These are phyloP conservation scores for Podila epicladia DNA, from an alignment of 192 early-diverging fungal species.

Conservation along the genomic window DNA sequence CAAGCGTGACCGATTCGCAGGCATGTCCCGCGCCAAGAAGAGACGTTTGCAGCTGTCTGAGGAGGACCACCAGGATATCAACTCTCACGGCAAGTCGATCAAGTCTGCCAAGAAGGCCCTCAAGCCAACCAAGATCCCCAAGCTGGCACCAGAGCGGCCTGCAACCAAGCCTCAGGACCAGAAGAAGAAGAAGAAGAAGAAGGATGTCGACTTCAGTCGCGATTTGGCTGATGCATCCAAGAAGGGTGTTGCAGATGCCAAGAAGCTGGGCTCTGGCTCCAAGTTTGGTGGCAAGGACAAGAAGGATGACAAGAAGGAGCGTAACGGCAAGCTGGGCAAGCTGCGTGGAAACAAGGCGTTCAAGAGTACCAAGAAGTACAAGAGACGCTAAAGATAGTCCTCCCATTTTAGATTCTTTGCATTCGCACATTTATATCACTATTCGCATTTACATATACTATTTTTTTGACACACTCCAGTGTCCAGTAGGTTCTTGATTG, in stretches of 20 bases:
- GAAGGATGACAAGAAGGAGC: conserved; percentile 44
- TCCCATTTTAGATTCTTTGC: neutral
- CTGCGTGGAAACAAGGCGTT: conserved; percentile 46
- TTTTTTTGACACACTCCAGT: too few relatives aligned
- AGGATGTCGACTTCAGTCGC: conserved; percentile 52
- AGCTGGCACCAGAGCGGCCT: conserved; percentile 20
- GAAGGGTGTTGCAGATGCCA: conserved; percentile 48
- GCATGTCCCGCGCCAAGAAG: conserved; percentile 58
- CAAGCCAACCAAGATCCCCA: conserved; percentile 49
- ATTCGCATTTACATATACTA: too few relatives aligned
- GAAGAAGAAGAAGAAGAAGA: conserved; percentile 53
- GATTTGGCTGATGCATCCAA: conserved; percentile 57
- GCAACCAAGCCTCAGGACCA: conserved; percentile 24
- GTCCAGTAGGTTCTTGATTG: too few relatives aligned
- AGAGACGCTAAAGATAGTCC: conserved; percentile 32
- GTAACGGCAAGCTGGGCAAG: conserved; percentile 40
- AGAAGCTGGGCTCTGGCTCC: conserved; percentile 37
- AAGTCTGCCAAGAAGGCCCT: conserved; percentile 61
- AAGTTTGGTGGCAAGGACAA: conserved; percentile 32
- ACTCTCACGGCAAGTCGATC: conserved; percentile 50
- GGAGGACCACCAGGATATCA: conserved; percentile 57
- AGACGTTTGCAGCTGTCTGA: conserved; percentile 57
- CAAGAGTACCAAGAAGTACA: conserved; percentile 50
- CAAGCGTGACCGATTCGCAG: conserved; percentile 58
- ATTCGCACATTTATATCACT: too few relatives aligned